These are phyloP conservation scores for Cucumis sativus DNA, from an alignment of 306 rosid genomes.

Conservation along the genomic window Cucumber_9930_V3 NC_026660.2:25534001-25534500, in stretches of 20 bases:
- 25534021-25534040: constrained; percentile 56
- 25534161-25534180: constrained; percentile 45
- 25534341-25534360: neutral
- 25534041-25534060: constrained; percentile 50
- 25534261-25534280: constrained; percentile 55
- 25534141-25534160: constrained; percentile 55
- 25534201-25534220: constrained; percentile 73
- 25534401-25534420: constrained; percentile 10
- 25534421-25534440: constrained; percentile 89
- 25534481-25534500: constrained; percentile 49
- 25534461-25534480: constrained; percentile 56
- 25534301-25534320: constrained; percentile 67
- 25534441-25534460: constrained; percentile 50
- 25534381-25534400: neutral
- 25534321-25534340: constrained; percentile 91
- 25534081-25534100: constrained; percentile 73
- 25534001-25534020: neutral
- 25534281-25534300: constrained; percentile 84
- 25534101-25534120: constrained; percentile 91
- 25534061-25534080: constrained; percentile 42
- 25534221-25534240: constrained; percentile 67
- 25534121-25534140: constrained; percentile 46
- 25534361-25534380: neutral
- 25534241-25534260: constrained; percentile 66
- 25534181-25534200: constrained; percentile 64